A percentile compares a stretch with the other conserved stretches of the same genome.
Conservation (phyloP, 345 rosid genomes). For the Clarkia xantiana region DNA sequence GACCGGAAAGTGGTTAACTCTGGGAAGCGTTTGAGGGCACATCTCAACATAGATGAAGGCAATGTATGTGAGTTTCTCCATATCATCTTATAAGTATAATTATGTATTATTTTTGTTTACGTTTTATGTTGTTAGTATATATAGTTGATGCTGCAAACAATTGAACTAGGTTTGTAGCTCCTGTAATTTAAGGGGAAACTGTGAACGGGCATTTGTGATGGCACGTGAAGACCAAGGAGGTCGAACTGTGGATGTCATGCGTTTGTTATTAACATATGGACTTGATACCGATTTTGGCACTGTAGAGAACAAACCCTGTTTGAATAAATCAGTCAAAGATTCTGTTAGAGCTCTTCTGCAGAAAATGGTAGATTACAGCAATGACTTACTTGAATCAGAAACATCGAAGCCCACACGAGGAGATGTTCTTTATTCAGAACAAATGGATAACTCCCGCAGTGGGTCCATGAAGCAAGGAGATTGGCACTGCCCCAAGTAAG, state of each 20-base stretch:
- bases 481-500: constrained; percentile 74
- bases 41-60: constrained; percentile 56
- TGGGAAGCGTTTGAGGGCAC: constrained; percentile 68
- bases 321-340: constrained; percentile 46
- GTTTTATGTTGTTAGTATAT: not conserved
- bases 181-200: constrained; percentile 73
- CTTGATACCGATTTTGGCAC: constrained; percentile 33
- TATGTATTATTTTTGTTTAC: not conserved
- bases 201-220: constrained; percentile 71
- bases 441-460: constrained; percentile 17
- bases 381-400: constrained; percentile 19
- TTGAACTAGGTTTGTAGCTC: constrained; percentile 67
- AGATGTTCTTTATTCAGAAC: constrained; percentile 6
- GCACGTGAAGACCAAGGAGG: constrained; percentile 53
- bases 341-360: constrained; percentile 54
- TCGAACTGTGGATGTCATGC: constrained; percentile 76
- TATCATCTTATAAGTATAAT: not conserved
- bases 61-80: constrained; percentile 32
- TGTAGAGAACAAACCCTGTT: constrained; percentile 47
- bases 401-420: constrained; percentile 8
- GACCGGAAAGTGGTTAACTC: constrained; percentile 90
- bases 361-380: constrained; percentile 38
- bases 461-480: constrained; percentile 51
- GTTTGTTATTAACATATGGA: constrained; percentile 54
- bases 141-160: not conserved